These are phyloP conservation scores for Fomitiporia mediterranea DNA, from an alignment of 1,284 basidiomycete genomes.

Conservation along the genomic window DNA sequence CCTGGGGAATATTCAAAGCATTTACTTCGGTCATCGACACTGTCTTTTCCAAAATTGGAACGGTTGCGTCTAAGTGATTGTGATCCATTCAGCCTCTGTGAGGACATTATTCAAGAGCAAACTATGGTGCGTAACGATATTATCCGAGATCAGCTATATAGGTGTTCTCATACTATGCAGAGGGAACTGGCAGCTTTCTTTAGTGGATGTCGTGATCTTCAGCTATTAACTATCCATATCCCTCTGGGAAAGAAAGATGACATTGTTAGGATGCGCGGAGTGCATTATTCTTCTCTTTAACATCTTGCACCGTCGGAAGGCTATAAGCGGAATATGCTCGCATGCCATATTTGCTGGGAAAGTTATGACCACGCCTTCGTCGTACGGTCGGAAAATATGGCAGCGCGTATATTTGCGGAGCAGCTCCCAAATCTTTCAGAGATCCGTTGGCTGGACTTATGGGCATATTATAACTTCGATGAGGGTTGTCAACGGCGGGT, in stretches of 20 bases:
- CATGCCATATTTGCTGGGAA: constrained; percentile 13
- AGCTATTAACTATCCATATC: constrained; percentile 4
- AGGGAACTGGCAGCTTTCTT: neutral
- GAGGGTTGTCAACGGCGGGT: constrained; percentile 9
- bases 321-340: constrained; percentile 3
- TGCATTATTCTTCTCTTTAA: constrained; percentile 4
- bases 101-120: too few species aligned
- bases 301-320: constrained; percentile 18
- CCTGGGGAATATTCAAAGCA: too few species aligned
- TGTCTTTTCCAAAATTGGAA: neutral
- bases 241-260: neutral
- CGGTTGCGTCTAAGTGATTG: neutral
- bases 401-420: constrained; percentile 1
- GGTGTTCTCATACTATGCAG: neutral
- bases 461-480: constrained; percentile 1
- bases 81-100: neutral
- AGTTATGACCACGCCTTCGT: constrained; percentile 9
- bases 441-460: constrained; percentile 11
- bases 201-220: neutral
- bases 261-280: neutral
- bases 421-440: neutral
- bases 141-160: too few species aligned
- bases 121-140: too few species aligned
- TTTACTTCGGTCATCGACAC: neutral
- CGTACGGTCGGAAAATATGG: neutral